Evolutionary conservation across 1,284 basidiomycete genomes (phyloP), one percentile per base, ranked within the genome.

Genomic region (Polyporus tsugae): DNA sequence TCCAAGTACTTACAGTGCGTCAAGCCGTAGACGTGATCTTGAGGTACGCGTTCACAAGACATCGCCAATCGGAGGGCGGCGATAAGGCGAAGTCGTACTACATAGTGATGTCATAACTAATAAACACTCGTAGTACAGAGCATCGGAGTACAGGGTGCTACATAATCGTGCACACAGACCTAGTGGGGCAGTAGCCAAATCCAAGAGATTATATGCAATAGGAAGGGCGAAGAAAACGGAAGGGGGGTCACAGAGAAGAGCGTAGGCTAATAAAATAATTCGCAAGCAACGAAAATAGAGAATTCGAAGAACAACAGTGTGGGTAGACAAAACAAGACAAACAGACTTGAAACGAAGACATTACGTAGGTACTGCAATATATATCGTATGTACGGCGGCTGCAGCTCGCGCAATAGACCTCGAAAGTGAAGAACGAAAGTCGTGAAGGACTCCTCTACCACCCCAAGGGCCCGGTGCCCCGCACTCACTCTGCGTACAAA

Each of bases 401-500:
- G 57, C 64, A 60, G 35, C 58, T 66, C 49, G 63, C 38, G 38
- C 53, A 63, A 46, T 60, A 19, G 41, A 41, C 65, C 62, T 64
- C 62, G 44, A 63, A 42, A 25, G 44, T 19, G 17, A 58, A 38
- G 33, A 55, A 55, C 29, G 33, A 55, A 58, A 38, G 36, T 58
- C 35, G 7, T 38, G 17, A 22, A 11, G 36, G 36, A 38, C 9
- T 19, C 35, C 19, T 19, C n/a, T 33, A 10, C 52, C 10, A 52
- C 29, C 52, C 2, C 52, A 25, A 19, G 19, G 3, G n/a, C 53
- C 15, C 25, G 57, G 11, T 52, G 15, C 36, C 15, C 11, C 59
- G 53, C 19, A 22, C 42, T 83, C 74, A 91, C 74, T 91, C 90
- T 64, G 96, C 95, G 78, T 94, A 98, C 72, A 98, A 83, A 59